Percentiles rank a stretch among this genome's conserved stretches.
phyloP scores from a whole-genome alignment of 148 eudicot species.

The Rhododendron kiyosumense region DNA sequence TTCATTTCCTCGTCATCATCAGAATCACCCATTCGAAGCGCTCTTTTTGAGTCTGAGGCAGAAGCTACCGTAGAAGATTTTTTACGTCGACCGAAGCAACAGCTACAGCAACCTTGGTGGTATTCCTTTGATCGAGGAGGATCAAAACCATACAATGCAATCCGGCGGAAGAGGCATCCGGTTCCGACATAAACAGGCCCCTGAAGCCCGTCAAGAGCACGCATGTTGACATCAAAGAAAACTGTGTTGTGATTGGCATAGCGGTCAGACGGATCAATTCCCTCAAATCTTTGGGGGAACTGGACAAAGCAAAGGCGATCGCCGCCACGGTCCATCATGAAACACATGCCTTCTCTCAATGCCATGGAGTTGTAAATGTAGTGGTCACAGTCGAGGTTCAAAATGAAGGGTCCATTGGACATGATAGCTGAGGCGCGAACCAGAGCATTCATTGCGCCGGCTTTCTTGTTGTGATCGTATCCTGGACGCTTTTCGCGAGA shows the following conservation, averaged over 20 bases:
- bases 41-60: slow-evolving; percentile 46
- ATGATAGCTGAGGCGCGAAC: slow-evolving; percentile 96
- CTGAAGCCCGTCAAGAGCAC: slow-evolving; percentile 90
- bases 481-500: slow-evolving; percentile 98
- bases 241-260: slow-evolving; percentile 94
- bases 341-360: slow-evolving; percentile 92
- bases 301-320: slow-evolving; percentile 89
- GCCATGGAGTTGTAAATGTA: slow-evolving; percentile 90
- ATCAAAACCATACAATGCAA: slow-evolving; percentile 85
- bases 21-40: slow-evolving; percentile 60
- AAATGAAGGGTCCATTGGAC: slow-evolving; percentile 94
- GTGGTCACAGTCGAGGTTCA: slow-evolving; percentile 90
- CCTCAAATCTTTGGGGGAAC: slow-evolving; percentile 93
- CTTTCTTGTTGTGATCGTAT: slow-evolving; percentile 96
- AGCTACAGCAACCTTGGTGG: slow-evolving; percentile 46
- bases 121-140: slow-evolving; percentile 75
- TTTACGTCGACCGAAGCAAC: slow-evolving; percentile 49
- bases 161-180: slow-evolving; percentile 79
- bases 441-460: slow-evolving; percentile 95
- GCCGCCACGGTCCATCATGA: slow-evolving; percentile 98
- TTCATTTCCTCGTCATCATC: slow-evolving; percentile 77
- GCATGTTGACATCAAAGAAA: slow-evolving; percentile 93
- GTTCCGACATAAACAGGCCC: slow-evolving; percentile 97
- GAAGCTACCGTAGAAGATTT: slow-evolving; percentile 22
- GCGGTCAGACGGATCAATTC: slow-evolving; percentile 96